Evolutionary conservation across 441 rosid species (phyloP), one percentile per base, ranked within the genome.

Genomic region (Adansonia rubrostipa): DNA sequence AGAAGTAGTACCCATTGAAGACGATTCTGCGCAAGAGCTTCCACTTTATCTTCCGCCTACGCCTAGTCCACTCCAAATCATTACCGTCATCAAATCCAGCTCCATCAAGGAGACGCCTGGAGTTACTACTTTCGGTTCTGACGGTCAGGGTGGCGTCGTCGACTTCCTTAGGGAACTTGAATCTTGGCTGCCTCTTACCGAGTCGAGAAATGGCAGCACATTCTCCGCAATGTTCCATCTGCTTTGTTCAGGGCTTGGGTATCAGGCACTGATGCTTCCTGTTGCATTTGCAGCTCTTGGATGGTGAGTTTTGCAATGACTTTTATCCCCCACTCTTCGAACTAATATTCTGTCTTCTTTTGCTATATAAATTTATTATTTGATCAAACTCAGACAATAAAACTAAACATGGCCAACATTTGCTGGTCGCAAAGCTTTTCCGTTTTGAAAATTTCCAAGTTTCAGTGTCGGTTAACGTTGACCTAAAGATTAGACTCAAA

Each of bases 111-210:
- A 64, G 20, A n/a, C 36, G 40, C 20, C 68, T 33, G 68, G 20
- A 14, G 20, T 14, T 33, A 0, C 15, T 33, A 3, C 11, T 10
- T 67, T 48, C 36, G 3, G 51, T 13, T 67, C 54, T 22, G 4
- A 42, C 44, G 50, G 50, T 58, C 56, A 51, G 13, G 68, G 19
- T 11, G 3, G 15, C 20, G 4, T 3, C n/a, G 73, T 15, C 42
- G 5, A 28, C 22, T 3, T 1, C 9, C 54, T 54, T 13, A 42
- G 20, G 33, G 79, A 65, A 36, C 61, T 77, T 20, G 93, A 90
- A 1, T 78, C 81, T 24, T 94, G 96, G 96, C 87, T 94, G 58
- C 98, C 98, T 14, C 78, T 92, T 56, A 94, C 98, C 1, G 96
- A 92, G 82, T 94, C 98, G 0, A 89, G 97, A 84, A 86, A 90